Evolutionary conservation across 2,329 filamentous ascomycete species (phyloP), one percentile per base, ranked within the genome.

Genomic region (Aspergillus bombycis): DNA sequence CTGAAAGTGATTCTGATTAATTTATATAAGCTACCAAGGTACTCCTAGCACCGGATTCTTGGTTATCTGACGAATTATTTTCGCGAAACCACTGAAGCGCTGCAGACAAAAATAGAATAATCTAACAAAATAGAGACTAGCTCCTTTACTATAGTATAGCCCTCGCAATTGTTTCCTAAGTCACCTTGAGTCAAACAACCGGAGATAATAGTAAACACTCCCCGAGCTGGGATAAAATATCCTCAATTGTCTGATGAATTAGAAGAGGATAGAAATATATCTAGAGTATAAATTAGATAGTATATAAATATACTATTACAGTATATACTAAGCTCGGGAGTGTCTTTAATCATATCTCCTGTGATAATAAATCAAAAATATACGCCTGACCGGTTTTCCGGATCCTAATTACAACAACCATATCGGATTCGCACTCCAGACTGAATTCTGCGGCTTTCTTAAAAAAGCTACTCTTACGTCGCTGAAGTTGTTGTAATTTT

Each of bases 391-490:
- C 64, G 55, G 64, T 62, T 64, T 68, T 68, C 34, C 36, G 58
- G 34, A 68, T 62, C 34, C 45, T 46, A 64, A 69, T 16, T 38
- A 63, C 63, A 19, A 69, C 16, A 12, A 69, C 38, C 7, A 68
- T 58, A 50, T 68, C 64, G 14, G 66, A 64, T 50, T 69, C 65
- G 57, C 65, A 69, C 48, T 68, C 60, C 38, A 65, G 60, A 38
- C 58, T 61, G 57, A 64, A 68, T 56, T 68, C 62, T 63, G 64
- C 62, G 36, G 64, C 66, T 46, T 69, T 69, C 41, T 69, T 67
- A 23, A 69, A 68, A 12, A 69, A 62, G 9, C 61, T 30, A 16
- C 34, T 66, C 54, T 66, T 69, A 50, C 55, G 63, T 54, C 60
- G 62, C 21, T 65, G 57, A 1, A 58, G 62, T 45, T 67, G 67